Evolutionary conservation across 371 early-diverging fungal species (phyloP).

Genomic region (Apophysomyces elegans): DNA sequence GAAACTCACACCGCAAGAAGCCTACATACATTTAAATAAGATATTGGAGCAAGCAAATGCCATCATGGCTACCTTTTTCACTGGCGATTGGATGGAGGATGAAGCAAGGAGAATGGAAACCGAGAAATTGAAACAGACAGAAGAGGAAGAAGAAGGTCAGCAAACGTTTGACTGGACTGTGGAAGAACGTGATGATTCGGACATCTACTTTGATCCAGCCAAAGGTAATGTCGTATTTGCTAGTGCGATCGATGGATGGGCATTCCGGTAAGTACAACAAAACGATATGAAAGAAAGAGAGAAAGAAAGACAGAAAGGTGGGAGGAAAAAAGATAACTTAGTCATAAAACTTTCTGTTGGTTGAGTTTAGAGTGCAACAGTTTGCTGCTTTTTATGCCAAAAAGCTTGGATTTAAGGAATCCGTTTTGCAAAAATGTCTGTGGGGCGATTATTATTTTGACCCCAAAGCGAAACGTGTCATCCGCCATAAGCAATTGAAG

Average conservation of each 20-base stretch:
- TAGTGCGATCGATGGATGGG: constrained; percentile 98
- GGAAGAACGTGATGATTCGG: constrained; percentile 89
- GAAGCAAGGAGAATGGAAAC: constrained; percentile 79
- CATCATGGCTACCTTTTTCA: constrained; percentile 91
- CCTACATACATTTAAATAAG: constrained; percentile 87
- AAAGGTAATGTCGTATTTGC: constrained; percentile 96
- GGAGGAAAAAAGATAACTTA: background rate
- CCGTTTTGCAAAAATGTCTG: constrained; percentile 71
- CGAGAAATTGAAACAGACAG: constrained; percentile 47
- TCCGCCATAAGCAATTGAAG: constrained; percentile 83
- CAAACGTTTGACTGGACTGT: constrained; percentile 78
- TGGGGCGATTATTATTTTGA: constrained; percentile 99
- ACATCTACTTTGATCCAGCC: constrained; percentile 94
- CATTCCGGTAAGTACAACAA: constrained; percentile 71
- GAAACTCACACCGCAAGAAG: constrained; percentile 90
- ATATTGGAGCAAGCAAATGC: constrained; percentile 97
- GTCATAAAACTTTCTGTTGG: background rate
- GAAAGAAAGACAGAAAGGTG: background rate
- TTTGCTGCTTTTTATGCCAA: constrained; percentile 92
- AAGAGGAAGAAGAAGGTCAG: constrained; percentile 49
- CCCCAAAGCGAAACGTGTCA: constrained; percentile 89
- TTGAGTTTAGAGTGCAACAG: constrained; percentile 68
- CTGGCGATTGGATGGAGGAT: constrained; percentile 86
- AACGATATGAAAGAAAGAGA: too few species aligned
- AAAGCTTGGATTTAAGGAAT: constrained; percentile 88